Conservation (phyloP, 192 early-diverging fungal species). For the Backusella sp. region DNA sequence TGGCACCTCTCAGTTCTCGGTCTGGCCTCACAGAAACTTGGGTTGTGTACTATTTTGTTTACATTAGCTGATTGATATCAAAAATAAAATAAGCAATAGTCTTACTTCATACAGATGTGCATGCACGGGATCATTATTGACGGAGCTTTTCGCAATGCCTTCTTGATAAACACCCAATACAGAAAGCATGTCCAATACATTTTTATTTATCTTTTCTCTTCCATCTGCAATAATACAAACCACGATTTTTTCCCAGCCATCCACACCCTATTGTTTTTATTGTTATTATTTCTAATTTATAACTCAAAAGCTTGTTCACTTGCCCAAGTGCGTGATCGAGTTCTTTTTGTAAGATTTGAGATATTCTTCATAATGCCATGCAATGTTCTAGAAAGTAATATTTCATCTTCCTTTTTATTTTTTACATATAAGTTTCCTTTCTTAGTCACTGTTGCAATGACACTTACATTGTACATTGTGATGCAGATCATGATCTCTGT, state of each 20-base stretch:
- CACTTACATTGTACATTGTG: conserved; percentile 74
- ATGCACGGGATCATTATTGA: conserved; percentile 63
- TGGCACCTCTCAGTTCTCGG: conserved; percentile 62
- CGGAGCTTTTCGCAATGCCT: conserved; percentile 64
- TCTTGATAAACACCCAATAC: conserved; percentile 86
- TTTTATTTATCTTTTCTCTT: conserved; percentile 69
- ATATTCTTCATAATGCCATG: conserved; percentile 89
- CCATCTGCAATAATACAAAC: conserved; percentile 85
- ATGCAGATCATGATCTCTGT: conserved; percentile 81
- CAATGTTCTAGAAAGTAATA: conserved; percentile 88
- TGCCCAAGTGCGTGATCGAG: conserved; percentile 74
- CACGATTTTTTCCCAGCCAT: conserved; percentile 85
- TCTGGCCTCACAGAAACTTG: conserved; percentile 72
- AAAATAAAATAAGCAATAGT: not conserved
- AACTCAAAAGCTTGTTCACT: not conserved
- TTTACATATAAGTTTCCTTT: not conserved
- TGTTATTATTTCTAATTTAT: not conserved
- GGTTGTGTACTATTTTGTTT: conserved; percentile 56
- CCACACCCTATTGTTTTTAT: conserved; percentile 50
- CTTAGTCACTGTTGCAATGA: not conserved
- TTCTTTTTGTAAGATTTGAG: conserved; percentile 79
- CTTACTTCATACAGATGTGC: conserved; percentile 59
- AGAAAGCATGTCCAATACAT: conserved; percentile 68
- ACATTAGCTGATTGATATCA: too few relatives aligned
- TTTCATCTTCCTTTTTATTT: conserved; percentile 74